phyloP scores from a whole-genome alignment of 2,329 filamentous ascomycete species.

The Ramichloridium luteum region DNA sequence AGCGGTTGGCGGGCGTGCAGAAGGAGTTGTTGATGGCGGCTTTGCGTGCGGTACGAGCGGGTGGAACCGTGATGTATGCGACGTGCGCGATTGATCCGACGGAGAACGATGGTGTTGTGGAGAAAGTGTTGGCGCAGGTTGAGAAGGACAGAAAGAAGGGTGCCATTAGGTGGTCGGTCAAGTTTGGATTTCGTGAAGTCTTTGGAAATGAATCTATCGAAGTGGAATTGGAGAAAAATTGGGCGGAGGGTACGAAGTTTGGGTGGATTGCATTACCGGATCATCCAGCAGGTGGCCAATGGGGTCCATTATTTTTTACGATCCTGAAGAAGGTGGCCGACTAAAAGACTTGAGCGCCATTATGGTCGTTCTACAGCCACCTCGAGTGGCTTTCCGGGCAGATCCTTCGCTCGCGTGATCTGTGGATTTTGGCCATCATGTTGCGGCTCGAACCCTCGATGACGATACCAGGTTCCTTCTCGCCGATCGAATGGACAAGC shows the following conservation, averaged over 20 bases:
- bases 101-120: slow-evolving; percentile 32
- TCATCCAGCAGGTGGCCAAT: slow-evolving; percentile 24
- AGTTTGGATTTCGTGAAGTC: slow-evolving; percentile 17
- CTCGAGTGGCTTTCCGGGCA: no score
- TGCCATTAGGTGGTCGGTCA: slow-evolving; percentile 23
- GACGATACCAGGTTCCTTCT: slow-evolving; percentile 1
- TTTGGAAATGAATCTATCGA: slow-evolving; percentile 10
- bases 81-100: slow-evolving; percentile 30
- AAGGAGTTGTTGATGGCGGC: slow-evolving; percentile 28
- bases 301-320: slow-evolving; percentile 32
- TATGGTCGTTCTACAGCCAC: no score
- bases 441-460: slow-evolving; percentile 2
- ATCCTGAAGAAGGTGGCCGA: slow-evolving; percentile 26
- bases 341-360: no score
- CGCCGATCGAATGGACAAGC: slow-evolving; percentile 7
- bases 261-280: slow-evolving; percentile 33
- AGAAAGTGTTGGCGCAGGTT: slow-evolving; percentile 23
- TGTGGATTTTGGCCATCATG: no score
- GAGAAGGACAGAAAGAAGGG: slow-evolving; percentile 29
- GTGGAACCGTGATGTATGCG: slow-evolving; percentile 29
- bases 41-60: slow-evolving; percentile 24
- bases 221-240: slow-evolving; percentile 12
- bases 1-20: slow-evolving; percentile 25
- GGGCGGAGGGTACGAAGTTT: slow-evolving; percentile 24
- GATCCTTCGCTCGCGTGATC: no score